These are phyloP conservation scores for Lomentospora prolificans DNA, from an alignment of 2,329 filamentous ascomycete genomes.

Conservation along the genomic window DNA sequence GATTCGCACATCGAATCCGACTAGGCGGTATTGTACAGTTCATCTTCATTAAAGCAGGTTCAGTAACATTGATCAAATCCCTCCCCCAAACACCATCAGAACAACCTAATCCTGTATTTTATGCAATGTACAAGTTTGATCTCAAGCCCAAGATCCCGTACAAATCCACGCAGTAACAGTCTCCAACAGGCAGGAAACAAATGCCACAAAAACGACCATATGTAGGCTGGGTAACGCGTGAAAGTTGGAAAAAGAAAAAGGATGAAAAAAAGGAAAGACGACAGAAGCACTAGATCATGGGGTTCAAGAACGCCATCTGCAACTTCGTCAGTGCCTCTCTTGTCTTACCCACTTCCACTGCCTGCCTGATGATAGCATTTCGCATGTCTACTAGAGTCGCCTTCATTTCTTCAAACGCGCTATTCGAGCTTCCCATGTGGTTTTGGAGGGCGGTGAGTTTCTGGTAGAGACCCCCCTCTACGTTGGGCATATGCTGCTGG, in stretches of 20 bases:
- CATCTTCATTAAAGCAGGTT: background rate
- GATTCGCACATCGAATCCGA: too few species aligned
- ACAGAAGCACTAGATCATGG: background rate
- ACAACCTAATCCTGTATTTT: background rate
- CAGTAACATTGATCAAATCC: background rate
- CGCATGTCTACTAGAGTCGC: conserved; percentile 28
- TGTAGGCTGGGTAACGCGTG: background rate
- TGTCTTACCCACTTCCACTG: conserved; percentile 32
- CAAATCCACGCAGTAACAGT: background rate
- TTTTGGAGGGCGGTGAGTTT: conserved; percentile 17
- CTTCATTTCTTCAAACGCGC: conserved; percentile 22
- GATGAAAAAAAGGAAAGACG: background rate
- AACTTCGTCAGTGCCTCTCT: conserved; percentile 30
- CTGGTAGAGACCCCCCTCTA: conserved; percentile 35
- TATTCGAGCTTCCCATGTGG: conserved; percentile 11
- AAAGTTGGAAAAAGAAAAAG: background rate
- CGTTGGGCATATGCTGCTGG: conserved; percentile 36
- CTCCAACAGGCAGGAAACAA: background rate
- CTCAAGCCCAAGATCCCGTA: background rate
- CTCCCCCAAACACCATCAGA: background rate
- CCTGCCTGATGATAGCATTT: conserved; percentile 29
- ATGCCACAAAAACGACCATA: background rate
- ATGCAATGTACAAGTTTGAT: background rate
- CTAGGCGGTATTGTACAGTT: background rate
- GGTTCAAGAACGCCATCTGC: conserved; percentile 27